A percentile compares a stretch with the other conserved stretches of the same genome.
Evolutionary conservation across 192 early-diverging fungal species (phyloP).

Genomic region (Mortierella claussenii): DNA sequence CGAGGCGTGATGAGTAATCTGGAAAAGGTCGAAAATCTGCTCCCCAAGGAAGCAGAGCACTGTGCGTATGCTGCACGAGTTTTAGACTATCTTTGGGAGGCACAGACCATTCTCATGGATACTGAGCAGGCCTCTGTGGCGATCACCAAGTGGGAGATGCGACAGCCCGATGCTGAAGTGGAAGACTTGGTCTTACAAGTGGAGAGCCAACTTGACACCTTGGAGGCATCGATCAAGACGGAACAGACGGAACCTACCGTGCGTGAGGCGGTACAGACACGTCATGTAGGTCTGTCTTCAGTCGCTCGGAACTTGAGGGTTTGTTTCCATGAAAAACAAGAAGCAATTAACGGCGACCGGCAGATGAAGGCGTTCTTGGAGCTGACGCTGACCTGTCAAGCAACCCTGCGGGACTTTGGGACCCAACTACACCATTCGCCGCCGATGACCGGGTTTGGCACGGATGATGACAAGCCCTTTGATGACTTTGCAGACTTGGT

Average conservation of each 20-base stretch:
- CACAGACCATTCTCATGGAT: slow-evolving; percentile 4
- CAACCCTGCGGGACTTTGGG: slow-evolving; percentile 15
- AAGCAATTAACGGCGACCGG: slow-evolving; percentile 40
- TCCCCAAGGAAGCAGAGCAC: slow-evolving; percentile 37
- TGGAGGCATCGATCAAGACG: slow-evolving; percentile 5
- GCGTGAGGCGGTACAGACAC: slow-evolving; percentile 12
- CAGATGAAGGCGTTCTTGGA: slow-evolving; percentile 43
- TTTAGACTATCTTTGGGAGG: slow-evolving; percentile 25
- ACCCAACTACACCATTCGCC: slow-evolving; percentile 11
- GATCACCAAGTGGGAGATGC: slow-evolving; percentile 43
- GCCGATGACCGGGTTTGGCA: slow-evolving; percentile 34
- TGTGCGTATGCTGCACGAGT: slow-evolving; percentile 33
- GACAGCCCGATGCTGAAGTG: slow-evolving; percentile 28
- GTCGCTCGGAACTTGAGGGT: slow-evolving; percentile 27
- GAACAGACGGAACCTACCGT: slow-evolving; percentile 8
- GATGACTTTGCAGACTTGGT: slow-evolving; percentile 19
- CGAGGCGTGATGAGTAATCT: slow-evolving; percentile 37
- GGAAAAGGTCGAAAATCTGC: slow-evolving; percentile 43
- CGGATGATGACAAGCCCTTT: slow-evolving; percentile 23
- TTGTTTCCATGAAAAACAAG: slow-evolving; percentile 33
- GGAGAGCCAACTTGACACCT: neutral
- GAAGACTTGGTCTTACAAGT: slow-evolving; percentile 9
- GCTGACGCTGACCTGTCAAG: slow-evolving; percentile 26
- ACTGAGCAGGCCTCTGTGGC: slow-evolving; percentile 13
- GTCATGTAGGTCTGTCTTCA: slow-evolving; percentile 18